Evolutionary conservation across 345 rosid species (phyloP).

Genomic region (Aurinia saxatilis): DNA sequence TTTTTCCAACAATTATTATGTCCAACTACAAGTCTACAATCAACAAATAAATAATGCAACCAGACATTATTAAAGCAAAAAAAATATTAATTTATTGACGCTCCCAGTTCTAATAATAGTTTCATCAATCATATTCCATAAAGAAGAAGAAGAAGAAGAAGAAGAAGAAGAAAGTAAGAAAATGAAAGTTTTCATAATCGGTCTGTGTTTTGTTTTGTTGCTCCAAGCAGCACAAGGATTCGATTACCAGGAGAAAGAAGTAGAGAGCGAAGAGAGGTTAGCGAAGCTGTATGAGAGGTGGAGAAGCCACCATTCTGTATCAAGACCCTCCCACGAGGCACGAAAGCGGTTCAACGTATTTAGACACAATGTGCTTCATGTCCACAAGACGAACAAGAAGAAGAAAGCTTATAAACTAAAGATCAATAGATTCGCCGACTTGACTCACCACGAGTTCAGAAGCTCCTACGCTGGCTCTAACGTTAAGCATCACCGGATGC

Average conservation of each 20-base stretch:
- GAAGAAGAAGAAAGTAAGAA: not conserved
- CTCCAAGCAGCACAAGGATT: conserved; percentile 33
- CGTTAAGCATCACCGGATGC: conserved; percentile 28
- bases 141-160: not conserved
- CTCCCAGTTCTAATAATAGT: not conserved
- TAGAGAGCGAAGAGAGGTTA: conserved; percentile 50
- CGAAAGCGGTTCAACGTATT: conserved; percentile 61
- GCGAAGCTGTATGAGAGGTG: conserved; percentile 67
- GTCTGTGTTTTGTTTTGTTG: conserved; percentile 26
- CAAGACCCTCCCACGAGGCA: conserved; percentile 49
- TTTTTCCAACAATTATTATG: too few species aligned
- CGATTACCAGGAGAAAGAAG: conserved; percentile 55
- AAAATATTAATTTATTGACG: not conserved
- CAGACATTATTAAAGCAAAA: not conserved
- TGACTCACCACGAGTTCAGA: conserved; percentile 40
- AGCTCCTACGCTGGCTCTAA: conserved; percentile 31
- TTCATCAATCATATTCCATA: not conserved
- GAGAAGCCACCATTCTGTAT: conserved; percentile 76
- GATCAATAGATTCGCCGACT: conserved; percentile 39
- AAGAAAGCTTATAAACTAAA: conserved; percentile 35
- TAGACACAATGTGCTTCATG: conserved; percentile 58
- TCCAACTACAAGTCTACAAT: too few species aligned
- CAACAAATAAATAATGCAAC: not conserved
- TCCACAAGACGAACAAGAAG: conserved; percentile 54
- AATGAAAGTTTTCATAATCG: conserved; percentile 23